Conservation (phyloP, 2,329 filamentous ascomycete genomes). For the Trichophyton verrucosum region DNA sequence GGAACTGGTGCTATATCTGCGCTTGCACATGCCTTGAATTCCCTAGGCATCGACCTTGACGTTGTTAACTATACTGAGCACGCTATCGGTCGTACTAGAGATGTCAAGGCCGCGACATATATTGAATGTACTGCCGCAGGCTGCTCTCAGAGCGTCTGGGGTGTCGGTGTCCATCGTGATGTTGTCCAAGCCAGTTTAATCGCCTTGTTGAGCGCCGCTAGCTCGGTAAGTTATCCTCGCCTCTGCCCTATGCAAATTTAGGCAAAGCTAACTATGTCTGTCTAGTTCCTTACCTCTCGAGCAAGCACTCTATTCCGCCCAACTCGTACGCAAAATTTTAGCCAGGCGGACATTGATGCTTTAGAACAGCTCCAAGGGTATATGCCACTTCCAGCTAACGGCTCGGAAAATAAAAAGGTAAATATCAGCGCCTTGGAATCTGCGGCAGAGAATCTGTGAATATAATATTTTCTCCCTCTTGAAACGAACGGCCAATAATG, state of each 20-base stretch:
- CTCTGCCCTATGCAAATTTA: not conserved
- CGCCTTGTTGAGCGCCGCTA: slow-evolving; percentile 72
- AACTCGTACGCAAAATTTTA: slow-evolving; percentile 41
- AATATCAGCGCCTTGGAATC: slow-evolving; percentile 13
- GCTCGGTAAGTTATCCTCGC: slow-evolving; percentile 52
- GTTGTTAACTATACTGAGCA: slow-evolving; percentile 95
- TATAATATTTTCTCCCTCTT: not conserved
- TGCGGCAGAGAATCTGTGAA: slow-evolving; percentile 11
- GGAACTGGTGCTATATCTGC: slow-evolving; percentile 88
- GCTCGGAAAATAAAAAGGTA: slow-evolving; percentile 18
- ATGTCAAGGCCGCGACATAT: slow-evolving; percentile 88
- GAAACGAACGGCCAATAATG: not conserved
- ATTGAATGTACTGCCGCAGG: slow-evolving; percentile 70
- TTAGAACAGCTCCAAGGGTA: slow-evolving; percentile 29
- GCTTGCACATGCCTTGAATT: slow-evolving; percentile 66
- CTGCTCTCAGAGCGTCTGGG: slow-evolving; percentile 66
- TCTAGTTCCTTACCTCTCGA: slow-evolving; percentile 59
- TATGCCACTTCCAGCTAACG: slow-evolving; percentile 13
- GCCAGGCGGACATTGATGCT: slow-evolving; percentile 33
- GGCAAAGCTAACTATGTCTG: not conserved
- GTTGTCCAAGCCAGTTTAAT: slow-evolving; percentile 81
- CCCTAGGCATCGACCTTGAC: slow-evolving; percentile 73
- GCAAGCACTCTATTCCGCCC: slow-evolving; percentile 54
- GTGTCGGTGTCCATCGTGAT: slow-evolving; percentile 83
- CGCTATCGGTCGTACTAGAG: slow-evolving; percentile 65